These are phyloP conservation scores for Naganishia sp. DNA, from an alignment of 1,284 basidiomycete species.

Conservation along the genomic window DNA sequence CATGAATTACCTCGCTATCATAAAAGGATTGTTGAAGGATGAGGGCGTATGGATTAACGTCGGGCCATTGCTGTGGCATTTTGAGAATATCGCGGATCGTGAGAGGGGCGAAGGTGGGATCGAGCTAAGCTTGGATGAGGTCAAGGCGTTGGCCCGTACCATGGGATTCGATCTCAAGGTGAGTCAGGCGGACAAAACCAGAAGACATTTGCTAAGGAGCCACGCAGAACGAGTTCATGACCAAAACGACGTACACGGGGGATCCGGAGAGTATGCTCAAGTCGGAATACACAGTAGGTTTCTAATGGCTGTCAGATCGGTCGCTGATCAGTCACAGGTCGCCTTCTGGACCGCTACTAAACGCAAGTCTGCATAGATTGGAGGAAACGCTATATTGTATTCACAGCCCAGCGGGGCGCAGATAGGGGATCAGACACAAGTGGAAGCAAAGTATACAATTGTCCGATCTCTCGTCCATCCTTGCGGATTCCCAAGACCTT, in stretches of 20 bases:
- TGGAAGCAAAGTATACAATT: no score
- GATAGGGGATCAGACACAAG: no score
- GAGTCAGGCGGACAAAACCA: constrained; percentile 38
- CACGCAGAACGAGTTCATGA: constrained; percentile 70
- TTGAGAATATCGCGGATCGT: constrained; percentile 71
- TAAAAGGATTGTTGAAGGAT: constrained; percentile 73
- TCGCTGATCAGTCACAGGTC: constrained; percentile 49
- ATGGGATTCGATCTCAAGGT: constrained; percentile 84
- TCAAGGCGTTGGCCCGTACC: constrained; percentile 70
- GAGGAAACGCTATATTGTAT: no score
- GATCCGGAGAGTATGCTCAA: constrained; percentile 81
- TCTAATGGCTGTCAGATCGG: background rate
- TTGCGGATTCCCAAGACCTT: no score
- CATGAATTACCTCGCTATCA: constrained; percentile 81
- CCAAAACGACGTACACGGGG: constrained; percentile 84
- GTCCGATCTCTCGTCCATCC: no score
- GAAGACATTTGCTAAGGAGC: background rate
- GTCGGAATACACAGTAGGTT: constrained; percentile 72
- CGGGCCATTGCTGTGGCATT: constrained; percentile 94
- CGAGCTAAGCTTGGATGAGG: constrained; percentile 85
- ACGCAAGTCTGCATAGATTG: constrained; percentile 1
- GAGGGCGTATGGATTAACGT: constrained; percentile 91
- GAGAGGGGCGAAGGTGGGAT: constrained; percentile 73
- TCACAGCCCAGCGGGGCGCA: no score
- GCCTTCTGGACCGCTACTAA: constrained; percentile 84